Evolutionary conservation across 1,284 basidiomycete genomes (phyloP), one percentile per base, ranked within the genome.

Genomic region (Thelephora terrestris): DNA sequence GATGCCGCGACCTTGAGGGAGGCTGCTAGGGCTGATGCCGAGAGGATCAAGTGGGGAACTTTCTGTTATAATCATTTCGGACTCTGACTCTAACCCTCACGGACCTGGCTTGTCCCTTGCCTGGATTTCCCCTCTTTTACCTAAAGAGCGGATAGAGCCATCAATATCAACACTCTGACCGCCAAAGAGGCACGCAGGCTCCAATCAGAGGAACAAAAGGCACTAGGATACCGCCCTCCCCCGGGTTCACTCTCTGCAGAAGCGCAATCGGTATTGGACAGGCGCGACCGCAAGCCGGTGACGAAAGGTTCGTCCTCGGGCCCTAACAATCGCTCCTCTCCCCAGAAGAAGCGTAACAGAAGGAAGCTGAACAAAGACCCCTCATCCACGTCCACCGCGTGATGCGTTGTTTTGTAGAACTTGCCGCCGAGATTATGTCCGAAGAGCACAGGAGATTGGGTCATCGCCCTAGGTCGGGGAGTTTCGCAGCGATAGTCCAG

Each of bases 141-240:
- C 9, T 10, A 32, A 6, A 32, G 29, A 10, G 12, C n/a, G 20
- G 40, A n/a, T 6, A 20, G 14, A 3, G 43, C 14, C 27, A 24
- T 20, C 16, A 9, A 55, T 49, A 42, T 55, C 16, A 46, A 50
- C 40, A 55, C 52, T n/a, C 51, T 58, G 48, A 55, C 49, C 20
- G 27, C 52, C n/a, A 36, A 50, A 18, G 61, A 63, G 23, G 61
- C 61, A 20, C 55, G 63, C 18, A 59, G 54, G 44, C 51, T 65
- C 18, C 61, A 63, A 59, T 65, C 64, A 4, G 58, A 58, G 37
- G 63, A 66, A 49, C 64, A 65, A 53, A 61, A 60, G 45, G 64
- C 62, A 4, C 59, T 67, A 1, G 63, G 62, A 2, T 65, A 64
- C 55, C 60, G 62, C 12, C 63, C 64, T 10, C 65, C 65, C n/a